phyloP scores from a whole-genome alignment of 352 stramenopile species.

The Peronospora farinosa region DNA sequence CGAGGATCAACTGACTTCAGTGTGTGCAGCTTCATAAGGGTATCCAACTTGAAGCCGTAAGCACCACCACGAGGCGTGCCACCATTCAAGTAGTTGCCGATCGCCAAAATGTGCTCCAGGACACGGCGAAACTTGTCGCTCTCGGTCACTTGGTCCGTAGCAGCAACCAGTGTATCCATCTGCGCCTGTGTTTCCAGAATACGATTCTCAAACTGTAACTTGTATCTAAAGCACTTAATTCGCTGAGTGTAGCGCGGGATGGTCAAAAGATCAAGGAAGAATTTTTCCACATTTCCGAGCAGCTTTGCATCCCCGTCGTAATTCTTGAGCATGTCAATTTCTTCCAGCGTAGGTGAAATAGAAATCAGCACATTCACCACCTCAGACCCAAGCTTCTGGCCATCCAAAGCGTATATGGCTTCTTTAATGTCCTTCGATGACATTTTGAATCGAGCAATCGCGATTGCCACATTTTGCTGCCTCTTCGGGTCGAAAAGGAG shows the following conservation, averaged over 20 bases:
- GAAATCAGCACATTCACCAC: slow-evolving; percentile 84
- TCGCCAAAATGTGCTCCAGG: slow-evolving; percentile 78
- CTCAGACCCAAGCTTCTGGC: slow-evolving; percentile 66
- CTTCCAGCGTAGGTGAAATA: slow-evolving; percentile 83
- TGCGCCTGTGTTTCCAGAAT: slow-evolving; percentile 80
- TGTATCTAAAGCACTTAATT: slow-evolving; percentile 86
- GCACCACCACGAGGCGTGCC: slow-evolving; percentile 80
- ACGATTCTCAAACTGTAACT: slow-evolving; percentile 80
- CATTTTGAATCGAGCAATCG: slow-evolving; percentile 93
- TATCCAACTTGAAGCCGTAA: slow-evolving; percentile 90
- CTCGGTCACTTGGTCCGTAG: slow-evolving; percentile 74
- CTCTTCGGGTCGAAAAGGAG: slow-evolving; percentile 93
- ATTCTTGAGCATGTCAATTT: slow-evolving; percentile 88
- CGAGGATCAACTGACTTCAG: slow-evolving; percentile 78
- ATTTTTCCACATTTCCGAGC: slow-evolving; percentile 84
- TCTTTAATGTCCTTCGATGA: slow-evolving; percentile 81
- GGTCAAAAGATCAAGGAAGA: slow-evolving; percentile 80
- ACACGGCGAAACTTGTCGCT: slow-evolving; percentile 76
- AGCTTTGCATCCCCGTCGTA: slow-evolving; percentile 85
- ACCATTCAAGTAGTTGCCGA: slow-evolving; percentile 91
- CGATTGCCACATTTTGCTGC: slow-evolving; percentile 97
- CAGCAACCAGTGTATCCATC: slow-evolving; percentile 73
- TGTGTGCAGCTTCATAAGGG: slow-evolving; percentile 83
- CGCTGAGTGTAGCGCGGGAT: slow-evolving; percentile 84
- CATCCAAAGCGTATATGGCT: slow-evolving; percentile 78